Evolutionary conservation across 2,329 filamentous ascomycete species (phyloP), one percentile per base, ranked within the genome.

Genomic region (Colletotrichum cereale): DNA sequence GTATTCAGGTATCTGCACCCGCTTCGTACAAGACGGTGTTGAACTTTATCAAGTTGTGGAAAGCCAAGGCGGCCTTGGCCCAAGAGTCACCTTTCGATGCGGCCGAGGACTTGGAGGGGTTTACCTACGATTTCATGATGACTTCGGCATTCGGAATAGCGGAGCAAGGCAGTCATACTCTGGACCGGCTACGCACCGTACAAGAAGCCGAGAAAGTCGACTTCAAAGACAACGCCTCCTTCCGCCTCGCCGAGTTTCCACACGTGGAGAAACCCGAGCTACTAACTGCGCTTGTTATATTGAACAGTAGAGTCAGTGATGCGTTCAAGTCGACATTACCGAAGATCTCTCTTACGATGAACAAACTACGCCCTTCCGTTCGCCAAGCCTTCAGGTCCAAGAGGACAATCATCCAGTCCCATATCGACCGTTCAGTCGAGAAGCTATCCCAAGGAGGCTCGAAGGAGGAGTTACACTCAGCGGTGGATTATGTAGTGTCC

Each of bases 41-140:
- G 10, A 61, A 48, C 29, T 48, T 61, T 34, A 36, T 61, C 40
- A 34, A 36, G 12, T 16, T 61, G 2, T 61, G 42, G 57, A 61
- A 61, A n/a, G 3, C 8, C 16, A 65, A 58, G 31, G 62, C 62
- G 5, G n/a, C 6, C 8, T 24, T 36, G 26, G 36, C 62, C 14
- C 2, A 65, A 0, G 62, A 52, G 8, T 11, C 42, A 12, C 52
- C 40, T 16, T 65, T 58, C 4, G 62, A 65, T 1, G 62, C 62
- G 3, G 52, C 31, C 0, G 62, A 26, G 3, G 62, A 65, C 18
- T 36, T 65, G 14, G 52, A 60, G 26, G 52, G 50, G 10, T 38
- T 65, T 11, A 65, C 62, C 21, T 65, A 65, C 52, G 62, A 65
- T 18, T 58, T 60, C n/a, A 65, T 65, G 52, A 65, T 34, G 8